Conservation (phyloP, 352 stramenopile genomes). For the Bremia lactucae region DNA sequence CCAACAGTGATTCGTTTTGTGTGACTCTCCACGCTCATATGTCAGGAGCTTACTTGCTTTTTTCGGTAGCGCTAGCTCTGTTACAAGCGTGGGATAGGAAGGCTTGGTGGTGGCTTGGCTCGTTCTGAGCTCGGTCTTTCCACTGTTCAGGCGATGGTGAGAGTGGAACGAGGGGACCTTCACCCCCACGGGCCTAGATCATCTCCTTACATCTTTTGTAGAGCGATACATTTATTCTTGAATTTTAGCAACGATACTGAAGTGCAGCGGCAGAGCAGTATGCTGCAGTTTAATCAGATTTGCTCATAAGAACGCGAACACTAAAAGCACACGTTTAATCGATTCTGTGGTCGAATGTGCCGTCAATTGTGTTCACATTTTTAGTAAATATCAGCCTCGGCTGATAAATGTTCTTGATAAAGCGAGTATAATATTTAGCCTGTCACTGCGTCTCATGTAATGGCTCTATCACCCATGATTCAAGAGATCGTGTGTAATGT, state of each 20-base stretch:
- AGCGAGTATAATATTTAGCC: too few species aligned
- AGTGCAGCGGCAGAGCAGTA: constrained; percentile 41
- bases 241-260: constrained; percentile 61
- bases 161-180: constrained; percentile 45
- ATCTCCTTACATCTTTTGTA: constrained; percentile 53
- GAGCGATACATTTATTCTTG: neutral
- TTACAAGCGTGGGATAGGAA: constrained; percentile 78
- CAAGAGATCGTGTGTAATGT: too few species aligned
- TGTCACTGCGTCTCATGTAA: too few species aligned
- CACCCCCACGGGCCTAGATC: constrained; percentile 51
- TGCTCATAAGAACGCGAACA: constrained; percentile 73
- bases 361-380: constrained; percentile 76
- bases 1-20: too few species aligned
- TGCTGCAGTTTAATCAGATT: constrained; percentile 65
- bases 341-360: constrained; percentile 64
- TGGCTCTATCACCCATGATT: too few species aligned
- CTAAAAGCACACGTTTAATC: constrained; percentile 83
- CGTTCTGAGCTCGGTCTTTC: constrained; percentile 56
- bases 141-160: constrained; percentile 65
- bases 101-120: constrained; percentile 44
- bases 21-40: constrained; percentile 68
- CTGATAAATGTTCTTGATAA: too few species aligned
- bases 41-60: constrained; percentile 72
- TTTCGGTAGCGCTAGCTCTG: constrained; percentile 60
- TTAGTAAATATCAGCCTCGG: neutral